Evolutionary conservation across 1,284 basidiomycete species (phyloP).

Genomic region (Trichosporon asahii): DNA sequence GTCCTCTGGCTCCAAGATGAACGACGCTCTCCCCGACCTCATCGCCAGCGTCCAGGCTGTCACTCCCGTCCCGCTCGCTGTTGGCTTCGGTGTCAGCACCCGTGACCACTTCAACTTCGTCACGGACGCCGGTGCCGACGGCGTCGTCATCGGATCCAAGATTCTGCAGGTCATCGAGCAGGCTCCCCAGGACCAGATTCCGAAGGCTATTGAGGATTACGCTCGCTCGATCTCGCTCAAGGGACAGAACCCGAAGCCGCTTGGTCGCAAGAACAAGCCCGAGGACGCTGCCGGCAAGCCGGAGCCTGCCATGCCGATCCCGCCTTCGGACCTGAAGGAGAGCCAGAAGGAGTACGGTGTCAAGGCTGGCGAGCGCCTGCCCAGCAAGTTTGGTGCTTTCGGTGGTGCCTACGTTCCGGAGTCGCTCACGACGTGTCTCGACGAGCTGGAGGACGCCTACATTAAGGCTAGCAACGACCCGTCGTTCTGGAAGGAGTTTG

Average conservation of each 20-base stretch:
- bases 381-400: slow-evolving; percentile 87
- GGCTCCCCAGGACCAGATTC: slow-evolving; percentile 56
- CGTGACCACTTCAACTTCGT: slow-evolving; percentile 85
- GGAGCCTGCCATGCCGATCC: slow-evolving; percentile 46
- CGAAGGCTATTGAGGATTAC: slow-evolving; percentile 67
- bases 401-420: slow-evolving; percentile 98
- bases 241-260: slow-evolving; percentile 54
- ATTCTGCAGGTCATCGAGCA: slow-evolving; percentile 75
- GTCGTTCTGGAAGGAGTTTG: slow-evolving; percentile 88
- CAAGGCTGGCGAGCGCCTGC: slow-evolving; percentile 57
- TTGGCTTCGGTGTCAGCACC: slow-evolving; percentile 96
- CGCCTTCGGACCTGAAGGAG: slow-evolving; percentile 31
- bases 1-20: slow-evolving; percentile 68
- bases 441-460: slow-evolving; percentile 88
- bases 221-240: slow-evolving; percentile 68
- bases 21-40: slow-evolving; percentile 72
- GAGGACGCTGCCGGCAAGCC: slow-evolving; percentile 29
- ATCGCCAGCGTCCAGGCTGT: slow-evolving; percentile 66
- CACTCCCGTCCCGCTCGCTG: slow-evolving; percentile 78
- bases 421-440: slow-evolving; percentile 82
- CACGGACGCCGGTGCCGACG: slow-evolving; percentile 81
- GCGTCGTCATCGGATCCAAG: slow-evolving; percentile 88
- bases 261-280: slow-evolving; percentile 30
- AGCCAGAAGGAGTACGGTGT: slow-evolving; percentile 38
- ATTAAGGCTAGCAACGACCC: slow-evolving; percentile 81